Evolutionary conservation across 257 asterid genomes (phyloP).

Genomic region (Solanum pimpinellifolium): DNA sequence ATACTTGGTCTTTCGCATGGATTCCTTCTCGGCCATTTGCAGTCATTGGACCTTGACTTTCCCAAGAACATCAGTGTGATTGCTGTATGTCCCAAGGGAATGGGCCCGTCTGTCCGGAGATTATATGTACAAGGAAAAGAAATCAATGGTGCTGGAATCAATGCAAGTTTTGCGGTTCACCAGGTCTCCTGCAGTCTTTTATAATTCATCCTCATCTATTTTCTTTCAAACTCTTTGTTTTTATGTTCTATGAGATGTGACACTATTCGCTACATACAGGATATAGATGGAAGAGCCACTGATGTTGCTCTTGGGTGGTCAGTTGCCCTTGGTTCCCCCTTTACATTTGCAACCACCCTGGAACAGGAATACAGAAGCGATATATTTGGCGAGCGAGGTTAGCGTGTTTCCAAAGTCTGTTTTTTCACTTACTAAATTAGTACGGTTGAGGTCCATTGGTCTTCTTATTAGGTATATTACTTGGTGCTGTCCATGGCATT

Average conservation of each 20-base stretch:
- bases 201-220: neutral
- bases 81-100: slow-evolving; percentile 98
- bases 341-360: slow-evolving; percentile 83
- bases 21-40: slow-evolving; percentile 93
- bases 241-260: neutral
- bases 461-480: slow-evolving; percentile 59
- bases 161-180: slow-evolving; percentile 89
- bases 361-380: slow-evolving; percentile 91
- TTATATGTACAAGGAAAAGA: slow-evolving; percentile 93
- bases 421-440: neutral
- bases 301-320: slow-evolving; percentile 98
- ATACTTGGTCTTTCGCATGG: slow-evolving; percentile 98
- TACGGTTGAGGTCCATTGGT: neutral
- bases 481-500: slow-evolving; percentile 94
- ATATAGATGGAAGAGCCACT: slow-evolving; percentile 97
- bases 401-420: neutral
- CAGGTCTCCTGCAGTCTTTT: slow-evolving; percentile 37
- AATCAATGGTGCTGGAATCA: slow-evolving; percentile 93
- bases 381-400: slow-evolving; percentile 95
- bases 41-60: slow-evolving; percentile 71
- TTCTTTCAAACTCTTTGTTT: neutral
- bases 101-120: slow-evolving; percentile 98
- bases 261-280: slow-evolving; percentile 21
- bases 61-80: slow-evolving; percentile 84
- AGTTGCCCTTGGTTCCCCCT: slow-evolving; percentile 93